Evolutionary conservation across 2,329 filamentous ascomycete species (phyloP).

Genomic region (Simplicillium aogashimaense): DNA sequence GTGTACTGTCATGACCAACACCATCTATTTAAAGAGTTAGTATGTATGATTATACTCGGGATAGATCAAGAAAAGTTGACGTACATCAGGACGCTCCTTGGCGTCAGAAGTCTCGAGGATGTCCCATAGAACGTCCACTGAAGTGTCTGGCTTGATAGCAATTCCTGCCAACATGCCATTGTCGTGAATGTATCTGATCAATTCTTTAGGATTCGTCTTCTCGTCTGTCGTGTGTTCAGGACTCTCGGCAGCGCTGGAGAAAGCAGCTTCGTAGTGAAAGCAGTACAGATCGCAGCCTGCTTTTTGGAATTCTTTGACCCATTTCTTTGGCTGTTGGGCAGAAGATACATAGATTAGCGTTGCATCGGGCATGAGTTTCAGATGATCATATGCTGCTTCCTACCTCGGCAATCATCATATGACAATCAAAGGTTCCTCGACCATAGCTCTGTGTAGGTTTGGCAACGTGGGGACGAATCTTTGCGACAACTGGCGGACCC

Average conservation of each 20-base stretch:
- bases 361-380: neutral
- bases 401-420: constrained; percentile 99
- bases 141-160: constrained; percentile 87
- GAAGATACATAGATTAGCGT: constrained; percentile 4
- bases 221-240: constrained; percentile 59
- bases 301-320: constrained; percentile 90
- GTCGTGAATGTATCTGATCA: constrained; percentile 86
- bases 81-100: constrained; percentile 78
- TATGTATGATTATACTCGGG: constrained; percentile 1
- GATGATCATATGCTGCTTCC: constrained; percentile 8
- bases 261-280: constrained; percentile 97
- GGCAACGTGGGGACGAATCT: constrained; percentile 80
- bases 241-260: constrained; percentile 75
- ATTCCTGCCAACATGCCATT: constrained; percentile 84
- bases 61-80: constrained; percentile 21
- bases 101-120: constrained; percentile 65
- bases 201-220: constrained; percentile 71
- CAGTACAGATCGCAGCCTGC: constrained; percentile 98
- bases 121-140: constrained; percentile 86
- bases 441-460: constrained; percentile 59
- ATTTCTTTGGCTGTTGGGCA: constrained; percentile 75
- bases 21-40: constrained; percentile 57
- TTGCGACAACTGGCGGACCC: constrained; percentile 87
- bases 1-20: constrained; percentile 95
- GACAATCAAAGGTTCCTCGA: constrained; percentile 94